phyloP scores from a whole-genome alignment of 2,329 filamentous ascomycete genomes.

The Hypoxylon sp. region DNA sequence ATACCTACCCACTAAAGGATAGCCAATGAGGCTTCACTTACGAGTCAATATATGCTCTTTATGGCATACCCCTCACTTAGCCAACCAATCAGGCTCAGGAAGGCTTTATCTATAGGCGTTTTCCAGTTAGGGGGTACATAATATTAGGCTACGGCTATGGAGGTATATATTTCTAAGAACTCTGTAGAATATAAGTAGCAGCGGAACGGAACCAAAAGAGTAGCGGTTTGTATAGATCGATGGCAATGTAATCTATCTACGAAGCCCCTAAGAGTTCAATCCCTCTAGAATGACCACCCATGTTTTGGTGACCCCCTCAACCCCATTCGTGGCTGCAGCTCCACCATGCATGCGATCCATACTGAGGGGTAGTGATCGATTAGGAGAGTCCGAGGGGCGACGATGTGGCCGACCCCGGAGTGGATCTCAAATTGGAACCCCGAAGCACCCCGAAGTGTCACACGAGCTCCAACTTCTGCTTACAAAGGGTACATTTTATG shows the following conservation, averaged over 20 bases:
- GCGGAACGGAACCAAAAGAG: background rate
- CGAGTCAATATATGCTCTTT: background rate
- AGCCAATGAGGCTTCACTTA: background rate
- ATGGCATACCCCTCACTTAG: background rate
- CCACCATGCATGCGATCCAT: background rate
- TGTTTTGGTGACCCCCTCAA: background rate
- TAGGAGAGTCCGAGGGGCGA: background rate
- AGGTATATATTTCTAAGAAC: background rate
- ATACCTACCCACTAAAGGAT: background rate
- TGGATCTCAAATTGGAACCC: background rate
- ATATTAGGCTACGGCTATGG: background rate
- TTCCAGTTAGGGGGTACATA: background rate
- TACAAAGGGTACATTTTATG: background rate
- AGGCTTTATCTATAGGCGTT: background rate
- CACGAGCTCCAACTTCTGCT: background rate
- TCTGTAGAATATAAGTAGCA: background rate
- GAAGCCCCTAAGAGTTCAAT: too few relatives aligned
- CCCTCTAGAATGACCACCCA: background rate
- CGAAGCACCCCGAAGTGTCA: too few relatives aligned
- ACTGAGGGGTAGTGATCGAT: background rate
- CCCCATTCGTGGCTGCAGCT: background rate
- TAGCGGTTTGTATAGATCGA: too few relatives aligned
- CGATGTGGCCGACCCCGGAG: background rate
- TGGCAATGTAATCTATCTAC: too few relatives aligned
- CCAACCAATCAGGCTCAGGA: background rate